Conservation (phyloP, 2,329 filamentous ascomycete species). For the Stemphylium lycopersici region DNA sequence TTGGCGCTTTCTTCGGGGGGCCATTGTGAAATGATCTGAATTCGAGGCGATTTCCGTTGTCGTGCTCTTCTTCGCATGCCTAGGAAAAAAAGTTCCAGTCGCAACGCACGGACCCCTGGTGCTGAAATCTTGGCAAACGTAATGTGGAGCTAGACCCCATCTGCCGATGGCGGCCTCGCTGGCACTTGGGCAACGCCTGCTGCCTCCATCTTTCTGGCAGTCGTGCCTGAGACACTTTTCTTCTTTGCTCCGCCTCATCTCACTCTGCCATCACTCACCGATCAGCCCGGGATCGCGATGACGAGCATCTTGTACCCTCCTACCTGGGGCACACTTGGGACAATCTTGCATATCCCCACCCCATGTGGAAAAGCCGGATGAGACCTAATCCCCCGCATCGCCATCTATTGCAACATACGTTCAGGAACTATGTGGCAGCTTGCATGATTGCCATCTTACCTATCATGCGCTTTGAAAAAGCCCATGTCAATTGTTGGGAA, state of each 20-base stretch:
- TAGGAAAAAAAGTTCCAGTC: constrained; percentile 23
- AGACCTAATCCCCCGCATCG: constrained; percentile 1
- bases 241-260: neutral
- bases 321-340: neutral
- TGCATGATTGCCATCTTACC: neutral
- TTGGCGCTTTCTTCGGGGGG: constrained; percentile 50
- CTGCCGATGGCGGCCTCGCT: neutral
- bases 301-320: constrained; percentile 2
- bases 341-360: constrained; percentile 12
- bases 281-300: constrained; percentile 8
- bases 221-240: neutral
- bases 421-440: neutral
- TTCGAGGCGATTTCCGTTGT: neutral
- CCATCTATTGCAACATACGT: neutral
- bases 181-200: neutral
- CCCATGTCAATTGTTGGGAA: neutral
- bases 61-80: constrained; percentile 3
- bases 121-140: constrained; percentile 16
- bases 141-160: constrained; percentile 7
- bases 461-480: constrained; percentile 9
- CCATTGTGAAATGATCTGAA: constrained; percentile 34
- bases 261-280: neutral
- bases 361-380: neutral
- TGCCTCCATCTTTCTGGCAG: neutral
- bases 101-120: constrained; percentile 12